Base-by-base conservation (phyloP, 2,329 filamentous ascomycete genomes). In the Colletotrichum zoysiae region DNA sequence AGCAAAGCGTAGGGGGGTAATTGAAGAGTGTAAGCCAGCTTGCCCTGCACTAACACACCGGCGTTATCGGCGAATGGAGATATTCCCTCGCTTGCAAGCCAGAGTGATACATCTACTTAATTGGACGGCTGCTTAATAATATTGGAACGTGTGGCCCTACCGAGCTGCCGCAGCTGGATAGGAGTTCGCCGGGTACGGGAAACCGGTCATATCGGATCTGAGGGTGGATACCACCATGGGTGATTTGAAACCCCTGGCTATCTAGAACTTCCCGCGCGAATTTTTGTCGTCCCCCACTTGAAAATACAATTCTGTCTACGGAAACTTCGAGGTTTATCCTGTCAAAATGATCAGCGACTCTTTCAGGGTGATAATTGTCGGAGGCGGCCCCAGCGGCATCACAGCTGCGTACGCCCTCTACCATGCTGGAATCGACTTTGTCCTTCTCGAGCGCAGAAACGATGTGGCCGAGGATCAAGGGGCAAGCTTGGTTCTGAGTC, bases 381-480 rank as follows among this genome's bases (percentile, higher is more conserved):
- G 80, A 38, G 77, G 76, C n/a, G 79, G 80, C 18, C 77, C 78
- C 9, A 72, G 74, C 3, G 79, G 80, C 0, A 69, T 81, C 4
- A 75, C 74, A 5, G 74, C 78, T 4, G 79, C 79, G 2, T 78
- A 81, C 58, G 74, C 76, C 40, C 75, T 81, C 5, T 30, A 66
- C 30, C 72, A 72, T 1, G 80, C 80, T 1, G 78, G 77, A 6
- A 80, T 82, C 65, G 79, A 81, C 63, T 82, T 78, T 53, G 55
- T 82, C 1, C 74, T 82, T 5, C 77, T 82, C 6, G 80, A 82
- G 67, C 70, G 76, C 33, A 71, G 78, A 50, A 51, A 65, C 1
- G 61, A 73, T 5, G 72, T 81, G 2, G 75, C 77, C 58, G 74
- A 75, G 35, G 76, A 77, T 30, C 69, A 68, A 20, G 80, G 80